Evolutionary conservation across 1,139 yeast species (phyloP), one percentile per base, ranked within the genome.

Genomic region (Candida sp.): DNA sequence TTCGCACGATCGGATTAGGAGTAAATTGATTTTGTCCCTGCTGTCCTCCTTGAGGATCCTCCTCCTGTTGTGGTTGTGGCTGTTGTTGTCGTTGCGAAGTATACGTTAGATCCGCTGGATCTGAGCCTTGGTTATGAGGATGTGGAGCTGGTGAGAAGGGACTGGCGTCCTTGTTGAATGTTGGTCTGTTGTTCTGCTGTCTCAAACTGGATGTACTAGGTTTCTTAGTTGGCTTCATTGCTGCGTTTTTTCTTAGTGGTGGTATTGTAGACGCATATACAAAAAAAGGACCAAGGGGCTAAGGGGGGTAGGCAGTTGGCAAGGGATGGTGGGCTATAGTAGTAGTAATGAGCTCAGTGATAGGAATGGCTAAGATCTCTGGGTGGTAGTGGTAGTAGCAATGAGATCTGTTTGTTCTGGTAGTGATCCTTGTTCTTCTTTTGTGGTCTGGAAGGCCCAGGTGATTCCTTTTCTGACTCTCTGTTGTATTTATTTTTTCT

Each of bases 101-200:
- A 22, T 44, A 44, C 6, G 41, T 35, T 17, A 44, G 28, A 23
- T 44, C 47, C 5, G 47, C 11, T 17, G 47, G 47, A 30, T 44
- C 47, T 37, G 42, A 44, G 8, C 26, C 34, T 12, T 26, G 26
- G 3, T 26, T 5, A 11, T 38, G 4, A 7, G 17, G 2, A 11
- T 7, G 11, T 9, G 37, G 35, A n/a, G 53, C 45, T 22, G 72
- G 73, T 34, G 63, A 49, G 51, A 69, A 69, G 2, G 73, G 71
- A 32, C 49, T 52, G 7, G 73, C 73, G 53, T 66, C 61, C 48
- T 59, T 66, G 52, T 70, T 67, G 51, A 54, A 63, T 3, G 34
- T 39, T 33, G 57, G 43, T 35, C 31, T 44, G 31, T 27, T 41
- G 9, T 35, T 27, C 22, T 35, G 28, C 11, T 40, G 46, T 35